These are phyloP conservation scores for Fragosphaeria purpurea DNA, from an alignment of 2,329 filamentous ascomycete genomes.

Conservation along the genomic window DNA sequence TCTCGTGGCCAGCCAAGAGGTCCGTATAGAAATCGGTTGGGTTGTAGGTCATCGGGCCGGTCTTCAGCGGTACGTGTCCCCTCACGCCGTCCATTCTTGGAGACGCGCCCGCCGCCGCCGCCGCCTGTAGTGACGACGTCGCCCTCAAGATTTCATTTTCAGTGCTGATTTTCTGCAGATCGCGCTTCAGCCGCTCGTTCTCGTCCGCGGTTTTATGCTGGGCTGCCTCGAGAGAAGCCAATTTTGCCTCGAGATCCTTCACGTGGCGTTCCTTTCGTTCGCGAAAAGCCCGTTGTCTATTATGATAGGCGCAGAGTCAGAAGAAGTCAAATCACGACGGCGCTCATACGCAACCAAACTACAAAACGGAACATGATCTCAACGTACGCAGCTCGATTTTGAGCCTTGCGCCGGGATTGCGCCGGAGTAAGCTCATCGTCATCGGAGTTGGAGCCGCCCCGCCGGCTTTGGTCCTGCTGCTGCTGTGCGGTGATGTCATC, in stretches of 20 bases:
- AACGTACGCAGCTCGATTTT: conserved; percentile 52
- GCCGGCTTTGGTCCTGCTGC: conserved; percentile 18
- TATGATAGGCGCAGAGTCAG: background rate
- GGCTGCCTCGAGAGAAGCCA: conserved; percentile 64
- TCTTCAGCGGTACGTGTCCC: conserved; percentile 38
- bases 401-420: conserved; percentile 49
- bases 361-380: background rate
- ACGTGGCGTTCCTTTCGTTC: conserved; percentile 89
- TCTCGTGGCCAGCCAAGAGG: conserved; percentile 49
- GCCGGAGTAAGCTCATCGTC: conserved; percentile 46
- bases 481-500: conserved; percentile 20
- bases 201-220: conserved; percentile 65
- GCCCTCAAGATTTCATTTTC: conserved; percentile 90
- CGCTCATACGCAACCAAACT: background rate
- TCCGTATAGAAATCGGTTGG: conserved; percentile 63
- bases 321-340: background rate
- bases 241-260: conserved; percentile 81
- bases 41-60: conserved; percentile 60
- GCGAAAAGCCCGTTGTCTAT: conserved; percentile 86
- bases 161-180: conserved; percentile 73
- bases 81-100: conserved; percentile 33
- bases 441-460: conserved; percentile 42
- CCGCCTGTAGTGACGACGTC: conserved; percentile 43
- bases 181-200: conserved; percentile 76
- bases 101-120: conserved; percentile 23